Conservation (phyloP, 2,329 filamentous ascomycete species). For the Tolypocladium tundrense region DNA sequence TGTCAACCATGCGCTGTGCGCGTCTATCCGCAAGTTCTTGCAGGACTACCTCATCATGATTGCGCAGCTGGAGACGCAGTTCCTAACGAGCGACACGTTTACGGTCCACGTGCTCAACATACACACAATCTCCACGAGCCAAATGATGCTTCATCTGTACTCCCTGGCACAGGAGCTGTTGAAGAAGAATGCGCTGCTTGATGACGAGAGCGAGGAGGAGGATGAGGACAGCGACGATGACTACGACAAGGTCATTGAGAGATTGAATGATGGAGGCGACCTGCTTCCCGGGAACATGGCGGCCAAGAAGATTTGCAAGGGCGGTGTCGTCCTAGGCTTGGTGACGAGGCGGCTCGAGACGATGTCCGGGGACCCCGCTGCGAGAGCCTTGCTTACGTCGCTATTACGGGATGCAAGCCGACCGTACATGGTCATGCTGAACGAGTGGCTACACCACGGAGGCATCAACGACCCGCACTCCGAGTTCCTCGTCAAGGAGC, state of each 20-base stretch:
- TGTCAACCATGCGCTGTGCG: slow-evolving; percentile 91
- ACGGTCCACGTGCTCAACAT: slow-evolving; percentile 90
- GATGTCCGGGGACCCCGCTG: slow-evolving; percentile 89
- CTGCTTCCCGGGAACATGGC: slow-evolving; percentile 68
- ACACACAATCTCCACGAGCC: slow-evolving; percentile 79
- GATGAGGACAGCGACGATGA: slow-evolving; percentile 69
- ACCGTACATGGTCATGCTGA: slow-evolving; percentile 96
- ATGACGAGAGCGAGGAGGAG: slow-evolving; percentile 65
- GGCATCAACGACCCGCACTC: slow-evolving; percentile 88
- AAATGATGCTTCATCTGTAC: slow-evolving; percentile 87
- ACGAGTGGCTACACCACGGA: slow-evolving; percentile 96
- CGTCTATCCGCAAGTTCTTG: slow-evolving; percentile 81
- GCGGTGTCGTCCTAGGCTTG: slow-evolving; percentile 85
- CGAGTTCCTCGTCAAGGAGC: slow-evolving; percentile 91
- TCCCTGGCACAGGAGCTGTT: slow-evolving; percentile 78
- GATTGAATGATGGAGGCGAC: slow-evolving; percentile 76
- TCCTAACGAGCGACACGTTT: slow-evolving; percentile 78
- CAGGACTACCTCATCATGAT: slow-evolving; percentile 92
- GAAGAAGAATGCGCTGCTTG: slow-evolving; percentile 77
- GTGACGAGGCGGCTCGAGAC: slow-evolving; percentile 76
- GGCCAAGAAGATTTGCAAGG: slow-evolving; percentile 88
- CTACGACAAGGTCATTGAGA: slow-evolving; percentile 87
- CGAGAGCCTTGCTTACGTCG: slow-evolving; percentile 69
- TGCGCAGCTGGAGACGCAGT: slow-evolving; percentile 87
- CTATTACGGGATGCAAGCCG: slow-evolving; percentile 79